A percentile compares a stretch with the other conserved stretches of the same genome.
Conservation (phyloP, 202 grass and related monocot species). For the Eragrostis tef region DNA sequence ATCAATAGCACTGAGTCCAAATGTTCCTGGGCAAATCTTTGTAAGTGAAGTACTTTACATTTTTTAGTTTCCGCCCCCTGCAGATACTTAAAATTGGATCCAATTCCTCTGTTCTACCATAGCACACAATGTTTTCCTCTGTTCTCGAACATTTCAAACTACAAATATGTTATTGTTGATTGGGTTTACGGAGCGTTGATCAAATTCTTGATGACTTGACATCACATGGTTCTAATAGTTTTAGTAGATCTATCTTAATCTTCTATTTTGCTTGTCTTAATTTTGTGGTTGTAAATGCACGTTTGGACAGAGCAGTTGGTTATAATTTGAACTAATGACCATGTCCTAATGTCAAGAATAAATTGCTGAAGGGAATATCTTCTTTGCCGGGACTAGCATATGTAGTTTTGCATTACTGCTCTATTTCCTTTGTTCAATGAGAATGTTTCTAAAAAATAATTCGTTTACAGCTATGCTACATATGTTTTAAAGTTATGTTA, state of each 20-base stretch:
- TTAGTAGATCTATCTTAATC: not conserved
- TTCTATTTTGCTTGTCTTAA: not conserved
- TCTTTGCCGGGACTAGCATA: not conserved
- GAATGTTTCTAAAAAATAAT: conserved; percentile 28
- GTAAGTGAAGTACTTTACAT: conserved; percentile 64
- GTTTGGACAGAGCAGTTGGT: no score
- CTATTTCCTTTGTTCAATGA: not conserved
- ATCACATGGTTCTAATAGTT: not conserved
- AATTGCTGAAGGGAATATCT: not conserved
- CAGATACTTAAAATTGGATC: conserved; percentile 3
- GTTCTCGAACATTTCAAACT: not conserved
- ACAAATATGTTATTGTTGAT: not conserved
- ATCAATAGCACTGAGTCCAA: conserved; percentile 87
- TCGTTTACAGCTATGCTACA: not conserved
- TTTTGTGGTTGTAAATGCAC: conserved; percentile 10
- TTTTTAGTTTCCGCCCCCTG: conserved; percentile 21
- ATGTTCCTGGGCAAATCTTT: conserved; percentile 97
- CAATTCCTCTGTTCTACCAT: not conserved
- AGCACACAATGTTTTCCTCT: not conserved
- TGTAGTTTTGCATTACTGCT: not conserved
- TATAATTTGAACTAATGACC: not conserved
- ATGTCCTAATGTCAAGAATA: not conserved
- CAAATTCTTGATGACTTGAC: not conserved
- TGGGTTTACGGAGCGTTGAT: not conserved
- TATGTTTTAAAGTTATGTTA: conserved; percentile 10